Base-by-base conservation (phyloP, 768 basidiomycete genomes). In the Boletus pseudo-olivaceus region DNA sequence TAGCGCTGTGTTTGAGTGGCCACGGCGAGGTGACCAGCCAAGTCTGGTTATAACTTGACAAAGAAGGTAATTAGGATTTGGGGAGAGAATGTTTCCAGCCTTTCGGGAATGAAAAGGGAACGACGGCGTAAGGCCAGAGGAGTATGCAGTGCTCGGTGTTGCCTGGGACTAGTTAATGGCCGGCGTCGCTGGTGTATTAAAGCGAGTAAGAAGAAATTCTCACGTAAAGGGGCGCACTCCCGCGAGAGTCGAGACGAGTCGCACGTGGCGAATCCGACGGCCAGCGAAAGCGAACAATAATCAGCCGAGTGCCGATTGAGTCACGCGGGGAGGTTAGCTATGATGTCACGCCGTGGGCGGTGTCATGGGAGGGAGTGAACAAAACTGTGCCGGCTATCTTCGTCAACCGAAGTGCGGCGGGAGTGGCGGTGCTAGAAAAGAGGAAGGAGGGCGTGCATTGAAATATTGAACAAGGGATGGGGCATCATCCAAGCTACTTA, bases 321-420 rank as follows among this genome's bases (percentile, higher is more conserved):
- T 7, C 5, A 19, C n/a, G 5, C 7, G n/a, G 12, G 8, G 5
- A 12, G 4, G 35, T 27, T 7, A 7, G 20, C 4, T 9, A 6
- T 38, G 35, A 14, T 38, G 35, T 49, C 46, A 23, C 3, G 30
- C n/a, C n/a, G n/a, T n/a, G 6, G 45, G 43, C 42, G 41, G 7
- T 42, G 41, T 23, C 7, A 2, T 14, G 15, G 14, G 4, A 15
- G 15, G 14, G n/a, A 7, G 8, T 7, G 3, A 3, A 11, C 4
- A 19, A 33, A 8, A 47, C 51, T 10, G 54, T 47, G 54, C 55
- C 55, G 55, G 55, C 7, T 56, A 56, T 47, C 5, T 1, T 0
- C 15, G 9, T 34, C 9, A 47, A 23, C 46, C 45, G 42, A 41
- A 8, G 6, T 2, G 44, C 11, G n/a, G 44, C 19, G 12, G 40